These are phyloP conservation scores for Puccinia novopanici DNA, from an alignment of 1,284 basidiomycete species.

Conservation along the genomic window DNA sequence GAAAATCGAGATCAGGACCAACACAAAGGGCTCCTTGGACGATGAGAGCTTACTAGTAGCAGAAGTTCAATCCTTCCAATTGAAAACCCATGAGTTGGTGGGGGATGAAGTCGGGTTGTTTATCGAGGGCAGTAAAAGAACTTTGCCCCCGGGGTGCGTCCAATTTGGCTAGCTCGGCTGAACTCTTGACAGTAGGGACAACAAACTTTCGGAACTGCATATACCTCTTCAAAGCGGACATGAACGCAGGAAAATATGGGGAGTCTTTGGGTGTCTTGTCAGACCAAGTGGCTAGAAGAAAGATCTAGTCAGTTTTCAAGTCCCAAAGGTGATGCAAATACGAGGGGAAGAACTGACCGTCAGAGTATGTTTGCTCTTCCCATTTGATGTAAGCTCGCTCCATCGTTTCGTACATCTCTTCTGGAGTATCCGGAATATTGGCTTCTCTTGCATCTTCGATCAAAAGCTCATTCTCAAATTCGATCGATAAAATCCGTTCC, in stretches of 20 bases:
- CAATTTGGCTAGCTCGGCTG: constrained; percentile 55
- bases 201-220: constrained; percentile 68
- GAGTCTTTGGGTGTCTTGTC: constrained; percentile 61
- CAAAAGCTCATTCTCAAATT: constrained; percentile 36
- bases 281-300: constrained; percentile 73
- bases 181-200: constrained; percentile 64
- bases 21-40: neutral
- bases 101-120: constrained; percentile 61
- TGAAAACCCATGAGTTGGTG: constrained; percentile 60
- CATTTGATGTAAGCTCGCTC: constrained; percentile 85
- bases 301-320: constrained; percentile 40
- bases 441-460: constrained; percentile 54
- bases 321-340: constrained; percentile 1
- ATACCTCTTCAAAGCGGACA: constrained; percentile 69
- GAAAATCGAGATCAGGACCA: neutral
- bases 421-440: constrained; percentile 55
- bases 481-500: constrained; percentile 21
- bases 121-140: constrained; percentile 58
- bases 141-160: constrained; percentile 56
- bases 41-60: constrained; percentile 28
- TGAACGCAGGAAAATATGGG: constrained; percentile 68
- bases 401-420: constrained; percentile 66
- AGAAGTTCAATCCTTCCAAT: constrained; percentile 24
- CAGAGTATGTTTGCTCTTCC: constrained; percentile 83
- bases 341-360: constrained; percentile 64